Base-by-base conservation (phyloP, 495 filamentous ascomycete genomes). In the Cetradonia linearis region DNA sequence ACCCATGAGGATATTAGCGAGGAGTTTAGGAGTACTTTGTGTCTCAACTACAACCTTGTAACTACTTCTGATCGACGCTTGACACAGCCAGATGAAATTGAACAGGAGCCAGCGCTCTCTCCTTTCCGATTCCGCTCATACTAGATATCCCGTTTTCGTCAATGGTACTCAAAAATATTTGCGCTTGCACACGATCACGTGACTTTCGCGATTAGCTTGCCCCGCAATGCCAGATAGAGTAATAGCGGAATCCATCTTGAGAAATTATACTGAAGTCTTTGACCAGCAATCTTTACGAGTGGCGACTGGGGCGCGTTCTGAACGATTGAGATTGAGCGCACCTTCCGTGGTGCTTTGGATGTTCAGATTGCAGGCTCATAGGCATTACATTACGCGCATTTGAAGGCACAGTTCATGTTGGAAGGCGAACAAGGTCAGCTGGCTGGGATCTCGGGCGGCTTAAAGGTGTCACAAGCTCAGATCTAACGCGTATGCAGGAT, bases 1-100 rank as follows among this genome's bases (percentile, higher is more conserved):
- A 55, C 38, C 38, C 20, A 8, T 30, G 6, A 20, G n/a, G 37
- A 54, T 31, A 37, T 46, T 55, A 61, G 59, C 59, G 59, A 47
- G 59, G 59, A 38, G 59, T 61, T 47, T 5, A 31, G 59, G 59
- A 46, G 36, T 20, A 18, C 18, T 46, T 28, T 13, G 16, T 61
- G 20, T 25, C 13, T 46, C 20, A 25, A n/a, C 27, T 13, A 54
- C 9, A n/a, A 36, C 30, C 30, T 34, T 30, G 34, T 54, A 54
- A 30, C 31, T 54, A 30, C 30, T n/a, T 33, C n/a, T 34, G 50
- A 23, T 23, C 16, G 28, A 30, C 50, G 31, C 34, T n/a, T 13
- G 31, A 34, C 11, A 10, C 20, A 20, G 18, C 13, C 28, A 5
- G 11, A 11, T 46, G 20, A 10, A 20, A 25, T 23, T n/a, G 16